Conservation (phyloP, 2,329 filamentous ascomycete species). For the Keithomyces neogunnii region DNA sequence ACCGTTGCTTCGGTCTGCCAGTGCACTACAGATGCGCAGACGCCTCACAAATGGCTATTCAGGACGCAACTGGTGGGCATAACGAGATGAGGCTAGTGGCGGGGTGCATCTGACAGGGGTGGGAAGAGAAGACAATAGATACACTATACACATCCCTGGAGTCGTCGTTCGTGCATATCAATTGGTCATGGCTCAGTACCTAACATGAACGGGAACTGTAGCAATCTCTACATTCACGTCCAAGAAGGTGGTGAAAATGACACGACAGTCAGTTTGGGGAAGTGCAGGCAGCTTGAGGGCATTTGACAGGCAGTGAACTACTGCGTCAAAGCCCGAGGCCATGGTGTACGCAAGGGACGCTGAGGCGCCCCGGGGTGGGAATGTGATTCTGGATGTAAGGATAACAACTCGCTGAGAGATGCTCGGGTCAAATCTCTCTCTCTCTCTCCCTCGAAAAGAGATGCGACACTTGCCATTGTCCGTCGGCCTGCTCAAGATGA, state of each 20-base stretch:
- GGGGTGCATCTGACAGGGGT: constrained; percentile 4
- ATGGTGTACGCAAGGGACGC: not conserved
- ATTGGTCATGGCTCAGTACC: constrained; percentile 2
- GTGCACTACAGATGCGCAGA: constrained; percentile 6
- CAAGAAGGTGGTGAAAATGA: not conserved
- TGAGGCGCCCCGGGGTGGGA: not conserved
- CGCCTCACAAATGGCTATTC: constrained; percentile 1
- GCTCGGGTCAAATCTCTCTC: constrained; percentile 2
- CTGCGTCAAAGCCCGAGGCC: too few species aligned
- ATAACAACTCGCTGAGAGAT: not conserved
- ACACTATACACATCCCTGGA: not conserved
- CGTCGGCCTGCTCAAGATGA: not conserved
- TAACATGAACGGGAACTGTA: not conserved
- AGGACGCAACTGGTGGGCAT: not conserved
- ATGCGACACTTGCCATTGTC: not conserved
- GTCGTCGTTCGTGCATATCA: constrained; percentile 3
- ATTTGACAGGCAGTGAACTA: too few species aligned
- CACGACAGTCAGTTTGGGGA: not conserved
- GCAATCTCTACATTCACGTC: not conserved
- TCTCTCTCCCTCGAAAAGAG: not conserved
- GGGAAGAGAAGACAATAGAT: constrained; percentile 8
- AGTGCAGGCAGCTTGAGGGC: too few species aligned
- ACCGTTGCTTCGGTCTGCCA: constrained; percentile 9
- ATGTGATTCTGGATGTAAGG: not conserved
- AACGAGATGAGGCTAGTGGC: constrained; percentile 7